Evolutionary conservation across 768 basidiomycete genomes (phyloP).

Genomic region (Podaxis sp.): DNA sequence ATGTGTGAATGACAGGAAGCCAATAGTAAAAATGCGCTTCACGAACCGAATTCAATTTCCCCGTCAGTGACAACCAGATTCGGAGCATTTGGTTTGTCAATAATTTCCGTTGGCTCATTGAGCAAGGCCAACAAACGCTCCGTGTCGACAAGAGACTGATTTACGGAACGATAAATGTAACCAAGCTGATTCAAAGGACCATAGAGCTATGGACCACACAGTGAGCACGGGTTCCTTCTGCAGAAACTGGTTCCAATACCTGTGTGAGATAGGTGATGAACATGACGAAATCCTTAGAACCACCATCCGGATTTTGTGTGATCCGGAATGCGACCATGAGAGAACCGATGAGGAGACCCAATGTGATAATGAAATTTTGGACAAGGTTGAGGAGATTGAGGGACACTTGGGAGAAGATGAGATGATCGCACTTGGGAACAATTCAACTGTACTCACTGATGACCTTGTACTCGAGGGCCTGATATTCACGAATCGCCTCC

Average conservation of each 20-base stretch:
- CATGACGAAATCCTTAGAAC: slow-evolving; percentile 64
- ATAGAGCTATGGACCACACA: slow-evolving; percentile 46
- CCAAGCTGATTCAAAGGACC: slow-evolving; percentile 75
- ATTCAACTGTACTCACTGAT: slow-evolving; percentile 43
- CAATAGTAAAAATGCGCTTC: not conserved
- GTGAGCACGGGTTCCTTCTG: not conserved
- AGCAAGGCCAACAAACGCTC: slow-evolving; percentile 81
- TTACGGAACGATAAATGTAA: slow-evolving; percentile 72
- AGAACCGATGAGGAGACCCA: slow-evolving; percentile 78
- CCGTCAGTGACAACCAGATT: slow-evolving; percentile 70
- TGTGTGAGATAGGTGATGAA: slow-evolving; percentile 83
- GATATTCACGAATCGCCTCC: slow-evolving; percentile 70
- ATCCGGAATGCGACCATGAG: slow-evolving; percentile 75
- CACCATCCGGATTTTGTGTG: slow-evolving; percentile 39
- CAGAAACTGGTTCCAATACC: slow-evolving; percentile 32
- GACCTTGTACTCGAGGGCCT: slow-evolving; percentile 68
- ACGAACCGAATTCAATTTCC: slow-evolving; percentile 83
- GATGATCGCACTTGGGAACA: slow-evolving; percentile 5
- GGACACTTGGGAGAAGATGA: slow-evolving; percentile 38
- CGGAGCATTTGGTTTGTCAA: slow-evolving; percentile 71
- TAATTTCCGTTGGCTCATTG: slow-evolving; percentile 78
- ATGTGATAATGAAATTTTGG: slow-evolving; percentile 78
- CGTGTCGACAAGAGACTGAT: slow-evolving; percentile 75
- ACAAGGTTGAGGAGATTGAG: slow-evolving; percentile 72
- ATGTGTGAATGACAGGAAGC: slow-evolving; percentile 4